These are phyloP conservation scores for Cryptococcus sp. DNA, from an alignment of 1,284 basidiomycete genomes.

Conservation along the genomic window DNA sequence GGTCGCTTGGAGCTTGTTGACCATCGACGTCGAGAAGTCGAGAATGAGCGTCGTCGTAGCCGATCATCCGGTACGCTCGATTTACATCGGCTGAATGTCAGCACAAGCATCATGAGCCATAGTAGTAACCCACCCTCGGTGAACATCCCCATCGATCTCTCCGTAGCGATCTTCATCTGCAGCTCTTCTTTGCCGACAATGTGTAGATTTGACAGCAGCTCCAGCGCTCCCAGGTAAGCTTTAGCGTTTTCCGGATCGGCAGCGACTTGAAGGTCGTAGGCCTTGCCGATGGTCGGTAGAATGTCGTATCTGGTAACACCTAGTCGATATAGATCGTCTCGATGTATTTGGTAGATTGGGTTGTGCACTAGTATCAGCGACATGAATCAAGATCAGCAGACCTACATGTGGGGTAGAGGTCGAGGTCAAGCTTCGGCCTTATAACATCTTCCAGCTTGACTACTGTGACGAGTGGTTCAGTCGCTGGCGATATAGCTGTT, in stretches of 20 bases:
- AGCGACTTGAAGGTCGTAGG: constrained; percentile 34
- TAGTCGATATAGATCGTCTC: constrained; percentile 10
- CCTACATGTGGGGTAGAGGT: constrained; percentile 13
- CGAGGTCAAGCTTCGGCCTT: constrained; percentile 6
- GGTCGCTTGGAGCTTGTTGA: constrained; percentile 28
- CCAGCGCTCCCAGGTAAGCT: constrained; percentile 30
- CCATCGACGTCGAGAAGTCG: constrained; percentile 18
- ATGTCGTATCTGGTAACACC: constrained; percentile 25
- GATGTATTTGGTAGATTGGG: background rate
- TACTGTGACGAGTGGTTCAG: constrained; percentile 5
- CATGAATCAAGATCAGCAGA: background rate
- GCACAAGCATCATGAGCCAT: background rate
- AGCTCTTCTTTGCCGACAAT: constrained; percentile 21
- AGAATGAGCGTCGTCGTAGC: constrained; percentile 20
- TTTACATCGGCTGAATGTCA: constrained; percentile 29
- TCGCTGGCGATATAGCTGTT: no score
- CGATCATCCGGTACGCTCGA: constrained; percentile 29
- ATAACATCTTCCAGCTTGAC: constrained; percentile 14
- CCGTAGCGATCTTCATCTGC: constrained; percentile 30
- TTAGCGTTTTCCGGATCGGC: constrained; percentile 15
- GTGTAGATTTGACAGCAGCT: constrained; percentile 18
- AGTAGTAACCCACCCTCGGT: constrained; percentile 17
- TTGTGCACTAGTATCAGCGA: background rate
- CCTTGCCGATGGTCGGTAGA: constrained; percentile 20
- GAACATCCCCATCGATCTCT: constrained; percentile 33